phyloP scores from a whole-genome alignment of 1,139 yeast genomes.

The Ashbya aceris region DNA sequence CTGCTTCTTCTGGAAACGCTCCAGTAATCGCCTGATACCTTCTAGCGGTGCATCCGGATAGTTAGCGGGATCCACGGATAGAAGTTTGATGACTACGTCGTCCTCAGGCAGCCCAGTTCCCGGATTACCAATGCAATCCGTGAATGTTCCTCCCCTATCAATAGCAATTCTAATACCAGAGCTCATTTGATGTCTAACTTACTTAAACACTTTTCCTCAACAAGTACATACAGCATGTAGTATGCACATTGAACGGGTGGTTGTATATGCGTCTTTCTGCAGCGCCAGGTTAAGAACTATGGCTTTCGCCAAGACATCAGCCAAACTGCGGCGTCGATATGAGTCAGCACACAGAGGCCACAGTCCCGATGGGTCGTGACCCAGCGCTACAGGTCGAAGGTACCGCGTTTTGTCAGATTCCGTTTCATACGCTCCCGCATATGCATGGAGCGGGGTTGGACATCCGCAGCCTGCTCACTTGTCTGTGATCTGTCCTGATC shows the following conservation, averaged over 20 bases:
- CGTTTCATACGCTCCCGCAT: constrained; percentile 24
- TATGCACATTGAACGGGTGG: too few relatives aligned
- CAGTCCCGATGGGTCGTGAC: too few relatives aligned
- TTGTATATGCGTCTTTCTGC: too few relatives aligned
- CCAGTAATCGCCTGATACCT: constrained; percentile 74
- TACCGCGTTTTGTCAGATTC: constrained; percentile 7
- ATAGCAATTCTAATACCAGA: constrained; percentile 30
- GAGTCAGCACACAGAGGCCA: too few relatives aligned
- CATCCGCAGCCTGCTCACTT: neutral
- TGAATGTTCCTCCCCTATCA: constrained; percentile 81
- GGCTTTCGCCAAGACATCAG: too few relatives aligned
- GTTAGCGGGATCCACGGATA: constrained; percentile 81
- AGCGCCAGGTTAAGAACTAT: too few relatives aligned
- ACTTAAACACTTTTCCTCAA: too few relatives aligned
- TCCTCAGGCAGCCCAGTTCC: constrained; percentile 35
- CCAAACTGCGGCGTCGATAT: too few relatives aligned
- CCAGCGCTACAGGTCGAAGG: neutral
- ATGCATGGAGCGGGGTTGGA: constrained; percentile 15
- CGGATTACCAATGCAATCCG: constrained; percentile 56
- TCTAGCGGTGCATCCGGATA: constrained; percentile 86
- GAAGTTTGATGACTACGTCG: constrained; percentile 55
- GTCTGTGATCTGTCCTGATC: neutral
- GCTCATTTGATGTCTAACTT: too few relatives aligned
- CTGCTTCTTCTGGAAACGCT: constrained; percentile 39
- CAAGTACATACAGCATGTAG: too few relatives aligned